phyloP scores from a whole-genome alignment of 805 yeast genomes.

The Pichia gijzeniarum region DNA sequence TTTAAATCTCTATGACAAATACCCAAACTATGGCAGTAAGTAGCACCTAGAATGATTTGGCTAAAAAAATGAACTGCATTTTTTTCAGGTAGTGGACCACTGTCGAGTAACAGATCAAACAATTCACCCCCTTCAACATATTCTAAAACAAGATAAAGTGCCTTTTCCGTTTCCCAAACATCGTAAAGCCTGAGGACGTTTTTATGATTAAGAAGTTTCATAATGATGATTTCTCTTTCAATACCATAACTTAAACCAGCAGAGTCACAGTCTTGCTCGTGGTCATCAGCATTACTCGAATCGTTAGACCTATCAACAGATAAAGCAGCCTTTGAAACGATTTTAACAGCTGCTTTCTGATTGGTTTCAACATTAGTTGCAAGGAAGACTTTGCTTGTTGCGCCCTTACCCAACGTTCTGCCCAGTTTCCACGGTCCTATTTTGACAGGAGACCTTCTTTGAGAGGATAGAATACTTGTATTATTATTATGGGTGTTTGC shows the following conservation, averaged over 20 bases:
- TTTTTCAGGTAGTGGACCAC: constrained; percentile 79
- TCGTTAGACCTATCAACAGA: constrained; percentile 10
- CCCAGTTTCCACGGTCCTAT: constrained; percentile 97
- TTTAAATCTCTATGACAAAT: constrained; percentile 75
- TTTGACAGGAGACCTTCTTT: constrained; percentile 34
- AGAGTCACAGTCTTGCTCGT: constrained; percentile 38
- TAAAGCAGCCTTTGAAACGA: constrained; percentile 81
- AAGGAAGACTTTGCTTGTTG: constrained; percentile 88
- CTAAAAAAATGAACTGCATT: constrained; percentile 87
- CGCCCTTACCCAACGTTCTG: constrained; percentile 91
- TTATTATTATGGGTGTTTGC: constrained; percentile 9
- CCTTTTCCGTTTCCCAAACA: constrained; percentile 83
- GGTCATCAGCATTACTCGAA: constrained; percentile 15
- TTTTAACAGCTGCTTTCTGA: constrained; percentile 91
- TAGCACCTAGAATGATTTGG: constrained; percentile 60
- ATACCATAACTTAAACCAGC: constrained; percentile 74
- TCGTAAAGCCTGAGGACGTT: constrained; percentile 75
- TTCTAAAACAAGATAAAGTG: constrained; percentile 80
- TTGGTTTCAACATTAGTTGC: constrained; percentile 84
- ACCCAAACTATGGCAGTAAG: constrained; percentile 59
- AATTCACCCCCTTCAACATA: constrained; percentile 97
- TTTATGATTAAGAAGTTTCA: constrained; percentile 74
- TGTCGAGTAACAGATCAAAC: constrained; percentile 83
- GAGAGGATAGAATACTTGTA: not conserved
- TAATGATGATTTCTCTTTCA: constrained; percentile 77